These are phyloP conservation scores for Litchi chinensis DNA, from an alignment of 345 rosid species.

Conservation along the genomic window DNA sequence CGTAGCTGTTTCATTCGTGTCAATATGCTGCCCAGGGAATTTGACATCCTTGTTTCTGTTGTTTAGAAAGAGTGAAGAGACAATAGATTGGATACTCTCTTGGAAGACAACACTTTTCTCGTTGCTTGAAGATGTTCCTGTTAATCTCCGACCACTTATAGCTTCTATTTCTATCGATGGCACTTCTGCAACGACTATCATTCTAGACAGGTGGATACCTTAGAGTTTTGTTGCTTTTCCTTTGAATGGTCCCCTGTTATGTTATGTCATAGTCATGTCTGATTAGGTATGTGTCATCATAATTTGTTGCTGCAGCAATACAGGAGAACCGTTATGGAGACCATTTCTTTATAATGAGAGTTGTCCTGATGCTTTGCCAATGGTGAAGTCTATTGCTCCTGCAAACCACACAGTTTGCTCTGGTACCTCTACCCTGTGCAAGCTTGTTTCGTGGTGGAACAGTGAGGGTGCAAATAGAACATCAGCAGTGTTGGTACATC, in stretches of 20 bases:
- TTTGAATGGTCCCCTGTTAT: not conserved
- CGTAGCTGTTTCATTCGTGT: not conserved
- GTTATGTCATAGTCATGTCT: not conserved
- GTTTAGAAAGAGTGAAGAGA: slow-evolving; percentile 79
- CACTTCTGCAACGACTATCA: slow-evolving; percentile 89
- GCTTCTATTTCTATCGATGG: slow-evolving; percentile 85
- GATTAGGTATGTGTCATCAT: not conserved
- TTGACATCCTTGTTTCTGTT: slow-evolving; percentile 43
- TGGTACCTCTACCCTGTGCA: slow-evolving; percentile 85
- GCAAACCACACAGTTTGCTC: slow-evolving; percentile 91
- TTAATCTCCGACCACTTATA: slow-evolving; percentile 52
- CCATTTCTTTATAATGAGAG: slow-evolving; percentile 87
- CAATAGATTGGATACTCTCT: slow-evolving; percentile 69
- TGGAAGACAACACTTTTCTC: slow-evolving; percentile 76
- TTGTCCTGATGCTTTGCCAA: slow-evolving; percentile 70
- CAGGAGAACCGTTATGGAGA: slow-evolving; percentile 65
- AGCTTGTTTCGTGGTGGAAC: slow-evolving; percentile 94
- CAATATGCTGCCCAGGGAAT: not conserved
- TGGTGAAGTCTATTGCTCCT: slow-evolving; percentile 79
- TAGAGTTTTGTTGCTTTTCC: not conserved
- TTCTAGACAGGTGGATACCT: slow-evolving; percentile 61
- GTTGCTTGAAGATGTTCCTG: slow-evolving; percentile 72
- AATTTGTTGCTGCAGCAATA: slow-evolving; percentile 47
- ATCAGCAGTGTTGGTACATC: slow-evolving; percentile 71
- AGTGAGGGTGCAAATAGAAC: slow-evolving; percentile 39